Base-by-base conservation (phyloP, 2,329 filamentous ascomycete species). In the Colletotrichum lupini region DNA sequence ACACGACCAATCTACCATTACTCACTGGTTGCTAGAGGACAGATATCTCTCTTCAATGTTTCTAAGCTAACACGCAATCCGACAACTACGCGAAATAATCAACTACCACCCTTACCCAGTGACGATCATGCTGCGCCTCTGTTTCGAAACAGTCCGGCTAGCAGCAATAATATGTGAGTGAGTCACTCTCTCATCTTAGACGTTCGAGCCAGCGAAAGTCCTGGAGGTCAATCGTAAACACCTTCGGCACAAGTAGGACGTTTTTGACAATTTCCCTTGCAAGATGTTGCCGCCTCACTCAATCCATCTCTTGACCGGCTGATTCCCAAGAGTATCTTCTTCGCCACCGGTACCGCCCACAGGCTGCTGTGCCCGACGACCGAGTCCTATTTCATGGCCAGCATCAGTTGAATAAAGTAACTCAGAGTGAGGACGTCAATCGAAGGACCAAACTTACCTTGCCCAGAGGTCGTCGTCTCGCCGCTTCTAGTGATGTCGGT, bases 101-200 rank as follows among this genome's bases (percentile, higher is more conserved):
- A 26, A 26, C 26, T 32, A 37, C 12, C 28, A 55, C n/a, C n/a
- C 14, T 46, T 37, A 22, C 46, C 22, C 2, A 1, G 35, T 12
- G 56, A 35, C 14, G 30, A 32, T 28, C 14, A 5, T 37, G 46
- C 61, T 64, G 49, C 61, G 61, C 61, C 61, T 64, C 61, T 55
- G 30, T 37, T 37, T 37, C 53, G 49, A 64, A 64, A 64, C 49
- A 19, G 35, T 55, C 42, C 5, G 12, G 46, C 4, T 14, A 14
- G n/a, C 19, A 28, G 52, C 37, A 42, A 42, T 16, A 42, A 7
- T 19, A 42, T 16, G 14, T 42, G 37, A 42, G 14, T 64, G 46
- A 49, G 42, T 49, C 42, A 55, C 30, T 37, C 49, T 37, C 28
- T 64, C 61, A n/a, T 53, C n/a, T 30, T 12, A 16, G 28, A 35